Conservation (phyloP, 1,284 basidiomycete species). For the Schizophyllum commune region DNA sequence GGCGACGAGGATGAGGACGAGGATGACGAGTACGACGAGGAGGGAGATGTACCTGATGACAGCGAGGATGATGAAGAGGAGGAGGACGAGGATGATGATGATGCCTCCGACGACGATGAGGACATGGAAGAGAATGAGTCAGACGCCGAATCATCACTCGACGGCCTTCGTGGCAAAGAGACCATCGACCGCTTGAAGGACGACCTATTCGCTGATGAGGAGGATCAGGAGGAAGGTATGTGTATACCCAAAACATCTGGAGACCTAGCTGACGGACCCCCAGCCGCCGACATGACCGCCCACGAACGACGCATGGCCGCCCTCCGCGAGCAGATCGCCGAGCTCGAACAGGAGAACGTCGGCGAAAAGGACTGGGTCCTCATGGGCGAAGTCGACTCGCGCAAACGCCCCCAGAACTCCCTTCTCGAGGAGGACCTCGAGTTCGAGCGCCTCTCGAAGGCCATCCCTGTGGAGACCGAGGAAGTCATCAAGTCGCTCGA, state of each 20-base stretch:
- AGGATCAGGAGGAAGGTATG: slow-evolving; percentile 33
- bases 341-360: slow-evolving; percentile 67
- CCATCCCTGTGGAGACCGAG: slow-evolving; percentile 86
- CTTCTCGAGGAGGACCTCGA: slow-evolving; percentile 93
- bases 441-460: slow-evolving; percentile 86
- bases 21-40: slow-evolving; percentile 23
- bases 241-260: neutral
- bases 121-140: slow-evolving; percentile 19
- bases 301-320: slow-evolving; percentile 57
- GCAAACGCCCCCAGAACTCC: slow-evolving; percentile 84
- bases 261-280: slow-evolving; percentile 4
- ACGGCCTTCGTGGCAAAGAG: slow-evolving; percentile 23
- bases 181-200: slow-evolving; percentile 56
- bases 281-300: slow-evolving; percentile 38
- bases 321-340: slow-evolving; percentile 60
- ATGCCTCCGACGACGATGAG: slow-evolving; percentile 20
- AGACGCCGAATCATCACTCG: slow-evolving; percentile 19
- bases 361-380: slow-evolving; percentile 82
- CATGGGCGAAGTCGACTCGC: slow-evolving; percentile 83
- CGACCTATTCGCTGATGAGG: slow-evolving; percentile 64
- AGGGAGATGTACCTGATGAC: slow-evolving; percentile 18
- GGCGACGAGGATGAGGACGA: slow-evolving; percentile 28
- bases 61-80: slow-evolving; percentile 15
- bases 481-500: slow-evolving; percentile 81
- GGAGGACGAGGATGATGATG: slow-evolving; percentile 20